Percentiles rank a stretch among this genome's conserved stretches.
These are phyloP conservation scores for Thelonectria olida DNA, from an alignment of 2,329 filamentous ascomycete genomes.

Conservation along the genomic window DNA sequence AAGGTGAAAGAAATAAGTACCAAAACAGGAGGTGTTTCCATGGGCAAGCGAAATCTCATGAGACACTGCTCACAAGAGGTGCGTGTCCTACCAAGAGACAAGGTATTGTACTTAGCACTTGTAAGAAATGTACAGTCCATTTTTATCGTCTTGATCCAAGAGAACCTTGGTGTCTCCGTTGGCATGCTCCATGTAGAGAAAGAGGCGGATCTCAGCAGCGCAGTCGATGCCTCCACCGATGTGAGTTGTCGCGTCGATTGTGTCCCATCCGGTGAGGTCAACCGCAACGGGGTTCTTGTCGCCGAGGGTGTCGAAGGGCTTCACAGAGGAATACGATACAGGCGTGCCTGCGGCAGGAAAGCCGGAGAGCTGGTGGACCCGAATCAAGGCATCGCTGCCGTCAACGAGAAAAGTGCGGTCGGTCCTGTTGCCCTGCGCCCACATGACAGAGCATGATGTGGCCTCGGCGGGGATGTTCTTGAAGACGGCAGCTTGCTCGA, in stretches of 20 bases:
- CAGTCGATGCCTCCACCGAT: slow-evolving; percentile 7
- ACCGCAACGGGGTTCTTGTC: neutral
- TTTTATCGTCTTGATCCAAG: slow-evolving; percentile 7
- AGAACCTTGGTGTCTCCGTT: slow-evolving; percentile 8
- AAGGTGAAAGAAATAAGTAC: neutral
- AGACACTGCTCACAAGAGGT: no score
- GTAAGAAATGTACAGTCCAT: slow-evolving; percentile 4
- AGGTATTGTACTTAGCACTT: neutral
- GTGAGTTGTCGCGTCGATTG: neutral
- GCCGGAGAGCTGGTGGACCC: neutral
- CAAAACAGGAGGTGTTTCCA: no score
- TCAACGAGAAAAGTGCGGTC: slow-evolving; percentile 15
- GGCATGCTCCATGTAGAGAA: slow-evolving; percentile 3
- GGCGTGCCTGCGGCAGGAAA: neutral
- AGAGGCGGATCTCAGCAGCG: slow-evolving; percentile 1
- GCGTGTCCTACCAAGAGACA: no score
- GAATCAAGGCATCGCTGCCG: slow-evolving; percentile 3
- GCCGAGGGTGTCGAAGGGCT: slow-evolving; percentile 2
- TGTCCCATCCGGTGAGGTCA: slow-evolving; percentile 11
- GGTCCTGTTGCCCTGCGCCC: slow-evolving; percentile 2
- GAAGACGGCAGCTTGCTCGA: slow-evolving; percentile 15
- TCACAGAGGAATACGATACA: slow-evolving; percentile 9
- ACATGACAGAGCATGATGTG: slow-evolving; percentile 4
- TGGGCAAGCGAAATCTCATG: no score
- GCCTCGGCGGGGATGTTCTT: slow-evolving; percentile 3